Evolutionary conservation across 768 basidiomycete species (phyloP).

Genomic region (Lactarius evosmus): DNA sequence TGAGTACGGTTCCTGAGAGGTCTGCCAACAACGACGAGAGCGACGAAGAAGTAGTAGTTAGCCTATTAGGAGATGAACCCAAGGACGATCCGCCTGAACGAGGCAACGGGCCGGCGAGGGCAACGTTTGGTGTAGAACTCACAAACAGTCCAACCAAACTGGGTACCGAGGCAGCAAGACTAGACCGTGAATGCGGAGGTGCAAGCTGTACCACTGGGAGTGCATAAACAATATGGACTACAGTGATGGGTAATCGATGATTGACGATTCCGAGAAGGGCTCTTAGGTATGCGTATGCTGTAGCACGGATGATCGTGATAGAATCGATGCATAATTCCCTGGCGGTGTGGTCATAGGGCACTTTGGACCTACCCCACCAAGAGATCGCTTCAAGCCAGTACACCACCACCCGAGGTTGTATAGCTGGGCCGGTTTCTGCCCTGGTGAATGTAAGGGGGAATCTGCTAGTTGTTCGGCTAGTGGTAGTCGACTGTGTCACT

Average conservation of each 20-base stretch:
- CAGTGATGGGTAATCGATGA: background rate
- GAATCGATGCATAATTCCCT: background rate
- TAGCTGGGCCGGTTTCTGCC: background rate
- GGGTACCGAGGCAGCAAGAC: background rate
- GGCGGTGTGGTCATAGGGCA: background rate
- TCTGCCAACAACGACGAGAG: constrained; percentile 17
- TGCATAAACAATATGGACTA: background rate
- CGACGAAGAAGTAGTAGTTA: constrained; percentile 30
- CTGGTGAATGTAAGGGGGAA: too few relatives aligned
- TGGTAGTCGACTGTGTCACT: background rate
- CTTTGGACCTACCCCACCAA: background rate
- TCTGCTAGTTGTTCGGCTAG: background rate
- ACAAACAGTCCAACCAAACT: constrained; percentile 28
- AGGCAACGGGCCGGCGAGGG: constrained; percentile 21
- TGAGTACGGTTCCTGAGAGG: constrained; percentile 27
- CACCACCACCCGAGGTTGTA: background rate
- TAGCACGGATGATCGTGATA: background rate
- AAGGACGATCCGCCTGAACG: constrained; percentile 20
- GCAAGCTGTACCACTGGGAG: constrained; percentile 40
- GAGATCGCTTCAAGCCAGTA: background rate
- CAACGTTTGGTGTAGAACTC: constrained; percentile 21
- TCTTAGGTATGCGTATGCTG: background rate
- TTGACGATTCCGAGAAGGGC: background rate
- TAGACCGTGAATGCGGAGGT: constrained; percentile 20
- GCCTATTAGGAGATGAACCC: constrained; percentile 20